Base-by-base conservation (phyloP, 2,329 filamentous ascomycete species). In the Graphilbum ipis-grandicollis region DNA sequence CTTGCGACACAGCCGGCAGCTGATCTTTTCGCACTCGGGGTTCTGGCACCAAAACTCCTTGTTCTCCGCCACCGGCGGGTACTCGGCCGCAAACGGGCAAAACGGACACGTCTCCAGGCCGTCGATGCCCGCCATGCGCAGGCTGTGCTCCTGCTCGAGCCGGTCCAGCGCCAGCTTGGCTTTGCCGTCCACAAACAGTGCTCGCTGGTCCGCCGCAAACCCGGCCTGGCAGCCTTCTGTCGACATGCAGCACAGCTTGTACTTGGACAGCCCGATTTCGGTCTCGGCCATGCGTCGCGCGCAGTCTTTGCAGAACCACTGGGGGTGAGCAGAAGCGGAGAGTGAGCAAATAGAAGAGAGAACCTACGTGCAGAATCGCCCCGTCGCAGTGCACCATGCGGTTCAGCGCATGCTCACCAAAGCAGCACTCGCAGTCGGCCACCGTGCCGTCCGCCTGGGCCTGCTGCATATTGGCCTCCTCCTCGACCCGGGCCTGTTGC, bases 51-150 rank as follows among this genome's bases (percentile, higher is more conserved):
- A 62, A 44, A 93, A 92, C 48, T 86, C 79, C 41, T 66, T 74
- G 51, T 88, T 67, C 15, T 70, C 56, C 15, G 79, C 71, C 2
- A 79, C 56, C 0, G 79, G 69, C 0, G 71, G 72, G 44, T 73
- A 80, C 41, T 84, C 78, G 25, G 75, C 79, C 31, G 80, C 82
- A 57, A 72, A 92, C 18, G 80, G 74, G 52, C 84, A 93, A 49
- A 85, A 90, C 0, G 83, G 82, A 45, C 84, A 93, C 23, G 68
- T 72, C 23, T 70, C 79, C 2, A 93, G 66, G 42, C 76, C 72
- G 30, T 84, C 73, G 26, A 92, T 66, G 0, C 66, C 71, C 1
- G 82, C 80, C 42, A 71, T 60, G n/a, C 71, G 68, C 29, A 93
- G 60, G 19, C 72, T 68, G 15, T 75, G 66, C 47, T 79, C 71